Evolutionary conservation across 192 early-diverging fungal genomes (phyloP), one percentile per base, ranked within the genome.

Genomic region (Backusella australiensis): DNA sequence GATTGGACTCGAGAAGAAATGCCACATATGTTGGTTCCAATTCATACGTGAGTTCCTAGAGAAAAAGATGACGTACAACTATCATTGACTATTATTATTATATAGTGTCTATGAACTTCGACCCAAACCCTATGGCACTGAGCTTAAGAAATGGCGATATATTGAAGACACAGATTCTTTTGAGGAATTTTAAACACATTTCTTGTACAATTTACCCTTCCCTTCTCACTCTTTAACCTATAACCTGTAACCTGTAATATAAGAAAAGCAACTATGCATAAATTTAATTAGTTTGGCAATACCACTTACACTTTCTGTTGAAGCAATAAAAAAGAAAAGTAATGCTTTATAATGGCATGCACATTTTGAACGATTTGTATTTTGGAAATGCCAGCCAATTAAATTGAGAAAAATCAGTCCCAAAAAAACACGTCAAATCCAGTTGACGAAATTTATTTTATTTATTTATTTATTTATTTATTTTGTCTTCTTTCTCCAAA

Each of bases 1-100:
- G 96, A 96, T 41, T 83, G 82, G 82, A 71, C 76, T 7, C 72
- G 67, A 19, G 63, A 77, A 67, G 76, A 83, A 68, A 83, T 83
- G 82, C 82, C 82, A 21, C 82, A 83, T 42, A 83, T 83, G 82
- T 26, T 77, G 41, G 82, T 83, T 21, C 82, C 82, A 6, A 75
- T 83, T 44, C 82, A 83, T 59, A 72, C 82, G 82, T 83, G 71
- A 68, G 78, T 74, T 23, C 3, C 19, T 49, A 67, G 6, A 29
- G 4, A 12, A 26, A 15, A 19, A n/a, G 39, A 67, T 7, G n/a
- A 3, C 9, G 1, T 26, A 17, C 17, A 6, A 6, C 5, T 6
- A 29, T 14, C 46, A 26, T 39, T 19, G 39, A 26, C 74, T 71
- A 44, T 44, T 44, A 44, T 36, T 65, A 46, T 71, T 34, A 35